phyloP scores from a whole-genome alignment of 2,329 filamentous ascomycete genomes.

The Pseudogymnoascus pannorum region DNA sequence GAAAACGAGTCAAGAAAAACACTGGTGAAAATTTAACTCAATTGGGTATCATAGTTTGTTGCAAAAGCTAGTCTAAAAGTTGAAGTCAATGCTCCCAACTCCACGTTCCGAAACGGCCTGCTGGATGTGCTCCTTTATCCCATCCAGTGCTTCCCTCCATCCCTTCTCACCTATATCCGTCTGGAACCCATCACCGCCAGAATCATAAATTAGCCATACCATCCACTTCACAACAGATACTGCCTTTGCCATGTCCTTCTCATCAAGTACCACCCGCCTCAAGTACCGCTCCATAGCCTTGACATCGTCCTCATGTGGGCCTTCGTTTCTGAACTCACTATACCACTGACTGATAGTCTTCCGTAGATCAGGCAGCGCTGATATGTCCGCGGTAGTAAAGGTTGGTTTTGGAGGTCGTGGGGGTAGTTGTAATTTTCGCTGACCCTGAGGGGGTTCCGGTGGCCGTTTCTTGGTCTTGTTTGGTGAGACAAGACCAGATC shows the following conservation, averaged over 20 bases:
- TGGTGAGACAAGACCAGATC: conserved; percentile 39
- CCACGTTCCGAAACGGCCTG: conserved; percentile 49
- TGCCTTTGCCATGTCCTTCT: conserved; percentile 71
- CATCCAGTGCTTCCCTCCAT: conserved; percentile 41
- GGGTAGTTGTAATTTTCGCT: conserved; percentile 37
- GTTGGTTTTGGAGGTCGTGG: conserved; percentile 47
- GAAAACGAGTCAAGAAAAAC: background rate
- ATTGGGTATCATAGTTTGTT: background rate
- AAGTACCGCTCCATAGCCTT: conserved; percentile 68
- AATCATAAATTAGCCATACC: conserved; percentile 45
- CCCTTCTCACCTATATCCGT: conserved; percentile 32
- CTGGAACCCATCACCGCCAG: conserved; percentile 33
- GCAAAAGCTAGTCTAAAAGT: conserved; percentile 6
- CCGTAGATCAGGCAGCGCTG: conserved; percentile 55
- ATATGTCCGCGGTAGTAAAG: conserved; percentile 54
- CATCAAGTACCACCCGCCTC: conserved; percentile 61
- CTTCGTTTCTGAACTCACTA: conserved; percentile 59
- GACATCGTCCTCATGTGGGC: conserved; percentile 74
- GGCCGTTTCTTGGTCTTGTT: conserved; percentile 16
- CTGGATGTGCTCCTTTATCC: conserved; percentile 46
- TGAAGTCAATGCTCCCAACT: conserved; percentile 47
- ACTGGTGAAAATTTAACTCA: background rate
- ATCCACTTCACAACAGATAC: conserved; percentile 64
- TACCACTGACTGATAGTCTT: conserved; percentile 73
- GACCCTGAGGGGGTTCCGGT: conserved; percentile 16